Base-by-base conservation (phyloP, 306 rosid genomes). In the Alnus rubra region DNA sequence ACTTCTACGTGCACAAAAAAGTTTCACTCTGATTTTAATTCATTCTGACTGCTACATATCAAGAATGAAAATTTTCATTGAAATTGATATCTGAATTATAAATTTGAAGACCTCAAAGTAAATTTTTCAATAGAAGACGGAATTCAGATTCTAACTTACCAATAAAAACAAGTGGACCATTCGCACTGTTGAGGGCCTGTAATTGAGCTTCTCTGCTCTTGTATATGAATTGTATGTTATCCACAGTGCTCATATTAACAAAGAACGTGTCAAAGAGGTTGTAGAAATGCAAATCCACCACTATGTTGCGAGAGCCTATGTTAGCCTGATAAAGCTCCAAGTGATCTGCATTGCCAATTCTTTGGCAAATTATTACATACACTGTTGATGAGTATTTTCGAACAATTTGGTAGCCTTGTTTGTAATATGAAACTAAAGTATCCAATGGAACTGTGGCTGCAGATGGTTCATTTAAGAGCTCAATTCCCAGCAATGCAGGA, bases 401-500 rank as follows among this genome's bases (percentile, higher is more conserved):
- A 78, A 95, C 94, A 69, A 86, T 88, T 81, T 89, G 80, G 86
- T 92, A 95, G 75, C 98, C 98, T 74, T 88, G 94, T 59, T 80
- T 90, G 85, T 91, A 95, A 60, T 90, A 95, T 2, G 96, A 86
- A 78, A 87, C 77, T 83, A 95, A 77, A 37, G 45, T 74, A 84
- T 92, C 90, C 63, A 88, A 82, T 47, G 97, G 84, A 88, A 95
- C 98, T 48, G 89, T 67, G 52, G 52, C 83, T 7, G 87, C 92
- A 54, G 93, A 87, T 75, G 98, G 98, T 87, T 94, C 98, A 47
- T 92, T 94, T 74, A 94, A 75, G 73, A 94, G 97, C 88, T 92
- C 98, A 33, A 94, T 88, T 86, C 93, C 98, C 56, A 95, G 86
- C 87, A 95, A 82, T 9, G 96, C 87, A 65, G 97, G 87, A 68